Base-by-base conservation (phyloP, 1,284 basidiomycete species). In the Irpex sp. region DNA sequence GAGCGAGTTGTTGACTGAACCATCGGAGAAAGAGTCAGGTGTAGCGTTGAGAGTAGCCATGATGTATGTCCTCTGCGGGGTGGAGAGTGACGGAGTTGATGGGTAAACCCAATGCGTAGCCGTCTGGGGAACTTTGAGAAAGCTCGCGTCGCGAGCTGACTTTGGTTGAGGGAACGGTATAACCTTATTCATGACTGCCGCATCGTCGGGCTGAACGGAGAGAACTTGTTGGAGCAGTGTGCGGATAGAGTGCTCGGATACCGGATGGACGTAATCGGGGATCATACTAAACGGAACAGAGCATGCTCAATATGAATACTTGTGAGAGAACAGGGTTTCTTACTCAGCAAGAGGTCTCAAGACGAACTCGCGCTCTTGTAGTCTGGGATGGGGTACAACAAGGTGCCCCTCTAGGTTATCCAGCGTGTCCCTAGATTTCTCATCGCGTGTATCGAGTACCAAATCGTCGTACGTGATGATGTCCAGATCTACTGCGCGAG, bases 21-120 rank as follows among this genome's bases (percentile, higher is more conserved):
- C 95, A 68, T 98, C 96, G 0, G 96, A 98, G 78, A 99, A 99
- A 0, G 96, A 98, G 77, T 99, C 96, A 1, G 97, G 97, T 0
- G 97, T 99, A 2, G 87, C 85, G 73, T 99, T 98, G 68, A 99
- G 84, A 4, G 95, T 98, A 0, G 92, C 92, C 97, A 99, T 99
- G 64, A 98, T 76, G 64, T 85, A 83, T 1, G 93, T 95, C 67
- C 79, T 81, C 11, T 68, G 62, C 6, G 67, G 57, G 1, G 62
- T 36, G 5, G 69, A 38, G 69, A 70, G 9, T 5, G 66, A 62
- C 56, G 49, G 47, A 4, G 51, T 21, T 2, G 76, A 70, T 1
- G 80, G 78, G 66, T 85, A 81, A n/a, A 74, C 76, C 85, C 85
- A 87, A 73, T 82, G 76, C 31, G 81, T 80, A 0, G 80, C 74